Percentiles rank a stretch among this genome's conserved stretches.
Conservation (phyloP, 2,329 filamentous ascomycete genomes). For the Corynespora cassiicola region DNA sequence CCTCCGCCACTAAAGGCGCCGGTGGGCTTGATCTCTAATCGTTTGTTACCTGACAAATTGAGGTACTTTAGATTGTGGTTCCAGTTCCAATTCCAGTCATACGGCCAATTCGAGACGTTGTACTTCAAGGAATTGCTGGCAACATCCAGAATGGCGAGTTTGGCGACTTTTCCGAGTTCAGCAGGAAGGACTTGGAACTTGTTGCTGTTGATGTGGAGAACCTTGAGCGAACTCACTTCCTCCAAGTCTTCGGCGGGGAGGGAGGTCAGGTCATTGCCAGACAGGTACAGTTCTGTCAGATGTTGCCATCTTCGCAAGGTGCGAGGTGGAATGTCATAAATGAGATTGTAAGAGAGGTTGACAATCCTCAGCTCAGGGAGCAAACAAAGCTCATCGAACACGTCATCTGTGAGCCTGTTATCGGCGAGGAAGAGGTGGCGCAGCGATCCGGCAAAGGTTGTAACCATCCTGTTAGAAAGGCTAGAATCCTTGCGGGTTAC, state of each 20-base stretch:
- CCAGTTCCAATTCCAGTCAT: slow-evolving; percentile 99
- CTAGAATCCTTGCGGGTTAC: slow-evolving; percentile 85
- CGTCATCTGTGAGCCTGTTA: slow-evolving; percentile 91
- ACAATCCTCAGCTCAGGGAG: slow-evolving; percentile 84
- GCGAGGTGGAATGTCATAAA: slow-evolving; percentile 89
- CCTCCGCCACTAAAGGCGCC: slow-evolving; percentile 62
- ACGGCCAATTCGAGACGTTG: slow-evolving; percentile 98
- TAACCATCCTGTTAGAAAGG: slow-evolving; percentile 77
- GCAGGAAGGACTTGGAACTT: slow-evolving; percentile 97
- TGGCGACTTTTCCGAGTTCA: slow-evolving; percentile 92
- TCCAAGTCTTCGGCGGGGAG: slow-evolving; percentile 93
- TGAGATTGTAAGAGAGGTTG: slow-evolving; percentile 93
- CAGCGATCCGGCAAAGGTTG: slow-evolving; percentile 87
- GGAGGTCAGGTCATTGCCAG: slow-evolving; percentile 91
- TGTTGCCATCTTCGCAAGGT: slow-evolving; percentile 90
- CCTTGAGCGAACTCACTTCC: slow-evolving; percentile 83
- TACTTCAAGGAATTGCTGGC: slow-evolving; percentile 96
- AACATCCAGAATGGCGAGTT: slow-evolving; percentile 89
- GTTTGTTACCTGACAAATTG: slow-evolving; percentile 95
- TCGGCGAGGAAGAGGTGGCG: slow-evolving; percentile 88
- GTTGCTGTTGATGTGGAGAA: slow-evolving; percentile 95
- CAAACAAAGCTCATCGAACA: slow-evolving; percentile 88
- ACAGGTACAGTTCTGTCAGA: slow-evolving; percentile 90
- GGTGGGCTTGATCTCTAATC: slow-evolving; percentile 82
- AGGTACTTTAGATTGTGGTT: slow-evolving; percentile 94